phyloP scores from a whole-genome alignment of 1,139 yeast species.

The Meyerozyma guilliermondii region DNA sequence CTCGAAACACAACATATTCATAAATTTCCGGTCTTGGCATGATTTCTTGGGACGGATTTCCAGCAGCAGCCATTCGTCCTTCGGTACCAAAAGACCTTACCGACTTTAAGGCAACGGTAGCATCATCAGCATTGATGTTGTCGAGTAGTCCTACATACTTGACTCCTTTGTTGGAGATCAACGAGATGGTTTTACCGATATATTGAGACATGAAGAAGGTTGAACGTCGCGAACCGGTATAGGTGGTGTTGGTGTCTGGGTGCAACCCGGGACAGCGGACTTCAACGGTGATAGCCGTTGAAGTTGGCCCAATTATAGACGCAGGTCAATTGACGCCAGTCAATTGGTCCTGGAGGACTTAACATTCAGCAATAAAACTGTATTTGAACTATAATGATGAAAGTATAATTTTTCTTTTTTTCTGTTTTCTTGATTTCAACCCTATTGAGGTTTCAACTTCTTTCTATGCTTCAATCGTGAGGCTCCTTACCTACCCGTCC shows the following conservation, averaged over 20 bases:
- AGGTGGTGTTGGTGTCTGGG: slow-evolving; percentile 2
- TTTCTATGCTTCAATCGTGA: no score
- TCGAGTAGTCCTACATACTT: slow-evolving; percentile 86
- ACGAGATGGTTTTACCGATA: slow-evolving; percentile 87
- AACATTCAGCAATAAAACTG: no score
- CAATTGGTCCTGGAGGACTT: no score
- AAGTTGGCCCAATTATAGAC: no score
- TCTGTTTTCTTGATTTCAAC: no score
- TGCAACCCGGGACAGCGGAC: no score
- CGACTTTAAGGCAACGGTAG: slow-evolving; percentile 79
- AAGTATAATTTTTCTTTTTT: no score
- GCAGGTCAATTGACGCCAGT: no score
- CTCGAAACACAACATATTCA: slow-evolving; percentile 82
- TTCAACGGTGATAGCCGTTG: no score
- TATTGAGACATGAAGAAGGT: slow-evolving; percentile 62
- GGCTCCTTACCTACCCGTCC: no score
- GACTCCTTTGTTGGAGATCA: slow-evolving; percentile 75
- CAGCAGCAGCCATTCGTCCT: slow-evolving; percentile 61
- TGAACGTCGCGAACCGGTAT: background rate
- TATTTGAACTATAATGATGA: no score
- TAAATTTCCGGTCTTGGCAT: slow-evolving; percentile 69
- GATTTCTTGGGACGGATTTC: slow-evolving; percentile 68
- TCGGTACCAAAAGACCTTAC: slow-evolving; percentile 93
- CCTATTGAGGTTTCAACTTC: no score
- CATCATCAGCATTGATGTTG: slow-evolving; percentile 83